phyloP scores from a whole-genome alignment of 2,329 filamentous ascomycete species.

The Pseudogymnoascus sp. region DNA sequence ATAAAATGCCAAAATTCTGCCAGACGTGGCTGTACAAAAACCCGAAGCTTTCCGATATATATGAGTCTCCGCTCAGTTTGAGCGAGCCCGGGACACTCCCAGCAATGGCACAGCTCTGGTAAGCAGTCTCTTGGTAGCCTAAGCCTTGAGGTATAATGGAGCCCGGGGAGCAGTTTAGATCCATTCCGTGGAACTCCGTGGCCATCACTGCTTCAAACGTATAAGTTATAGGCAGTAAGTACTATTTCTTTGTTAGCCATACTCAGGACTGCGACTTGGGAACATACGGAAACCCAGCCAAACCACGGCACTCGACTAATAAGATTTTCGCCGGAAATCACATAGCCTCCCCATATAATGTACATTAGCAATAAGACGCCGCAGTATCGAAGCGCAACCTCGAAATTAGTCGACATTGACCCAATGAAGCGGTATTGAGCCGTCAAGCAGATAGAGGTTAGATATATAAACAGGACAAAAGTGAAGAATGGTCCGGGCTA shows the following conservation, averaged over 20 bases:
- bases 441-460: conserved; percentile 48
- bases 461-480: conserved; percentile 46
- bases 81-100: conserved; percentile 41
- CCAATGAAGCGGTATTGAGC: conserved; percentile 49
- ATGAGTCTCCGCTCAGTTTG: background rate
- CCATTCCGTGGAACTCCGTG: conserved; percentile 60
- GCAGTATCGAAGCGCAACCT: conserved; percentile 50
- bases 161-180: conserved; percentile 25
- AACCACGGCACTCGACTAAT: conserved; percentile 56
- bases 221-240: conserved; percentile 43
- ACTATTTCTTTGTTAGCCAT: background rate
- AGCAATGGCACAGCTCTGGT: conserved; percentile 47
- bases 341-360: conserved; percentile 56
- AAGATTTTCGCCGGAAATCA: conserved; percentile 54
- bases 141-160: background rate
- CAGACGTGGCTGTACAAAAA: conserved; percentile 46
- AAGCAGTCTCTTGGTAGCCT: conserved; percentile 12
- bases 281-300: conserved; percentile 52
- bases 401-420: conserved; percentile 47
- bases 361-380: conserved; percentile 42
- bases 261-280: background rate
- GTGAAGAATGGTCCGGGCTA: conserved; percentile 50
- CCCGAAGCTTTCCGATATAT: background rate
- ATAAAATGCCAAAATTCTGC: conserved; percentile 50
- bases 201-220: conserved; percentile 59